phyloP scores from a whole-genome alignment of 1,284 basidiomycete genomes.

The Xerocomus minutiporus region DNA sequence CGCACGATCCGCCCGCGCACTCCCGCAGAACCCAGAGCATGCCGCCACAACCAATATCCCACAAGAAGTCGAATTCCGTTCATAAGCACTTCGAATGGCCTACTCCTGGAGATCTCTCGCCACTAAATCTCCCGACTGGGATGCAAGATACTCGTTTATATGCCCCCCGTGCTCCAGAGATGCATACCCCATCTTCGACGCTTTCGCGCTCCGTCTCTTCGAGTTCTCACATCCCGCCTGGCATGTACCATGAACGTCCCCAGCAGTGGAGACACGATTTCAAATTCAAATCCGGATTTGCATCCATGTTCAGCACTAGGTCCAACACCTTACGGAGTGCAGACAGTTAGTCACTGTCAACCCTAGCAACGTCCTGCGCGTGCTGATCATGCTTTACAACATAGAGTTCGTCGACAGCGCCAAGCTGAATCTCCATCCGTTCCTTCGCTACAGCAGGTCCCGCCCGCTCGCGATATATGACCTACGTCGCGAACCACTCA shows the following conservation, averaged over 20 bases:
- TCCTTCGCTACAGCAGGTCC: conserved; percentile 22
- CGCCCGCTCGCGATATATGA: conserved; percentile 34
- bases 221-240: conserved; percentile 9
- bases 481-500: conserved; percentile 32
- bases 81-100: conserved; percentile 22
- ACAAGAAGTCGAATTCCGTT: conserved; percentile 5
- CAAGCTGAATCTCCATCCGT: conserved; percentile 25
- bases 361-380: background rate
- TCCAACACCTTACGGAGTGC: conserved; percentile 13
- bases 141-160: conserved; percentile 23
- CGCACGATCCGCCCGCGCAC: conserved; percentile 10
- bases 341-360: conserved; percentile 16
- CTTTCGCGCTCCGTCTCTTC: conserved; percentile 18
- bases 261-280: conserved; percentile 31
- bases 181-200: conserved; percentile 31
- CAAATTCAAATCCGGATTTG: conserved; percentile 31
- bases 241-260: conserved; percentile 22
- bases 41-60: background rate
- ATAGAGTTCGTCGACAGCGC: conserved; percentile 26
- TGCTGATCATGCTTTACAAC: background rate
- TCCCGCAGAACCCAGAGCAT: conserved; percentile 8
- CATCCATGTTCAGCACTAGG: conserved; percentile 30
- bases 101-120: conserved; percentile 25
- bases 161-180: conserved; percentile 15
- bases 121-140: conserved; percentile 16